phyloP scores from a whole-genome alignment of 2,329 filamentous ascomycete species.

The Curvularia verruculosa region DNA sequence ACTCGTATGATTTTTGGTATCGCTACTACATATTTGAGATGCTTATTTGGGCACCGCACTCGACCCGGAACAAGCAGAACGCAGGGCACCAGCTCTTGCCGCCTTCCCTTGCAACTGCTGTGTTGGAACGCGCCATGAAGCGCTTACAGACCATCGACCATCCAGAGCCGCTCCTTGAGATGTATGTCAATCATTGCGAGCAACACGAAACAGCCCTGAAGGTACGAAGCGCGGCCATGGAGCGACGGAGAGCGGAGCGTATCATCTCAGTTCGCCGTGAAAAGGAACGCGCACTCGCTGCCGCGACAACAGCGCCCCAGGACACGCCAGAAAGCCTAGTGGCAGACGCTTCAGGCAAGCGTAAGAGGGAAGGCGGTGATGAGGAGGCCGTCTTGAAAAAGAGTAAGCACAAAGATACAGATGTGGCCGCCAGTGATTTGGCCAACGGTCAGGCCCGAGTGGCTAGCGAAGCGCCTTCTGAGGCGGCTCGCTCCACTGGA shows the following conservation, averaged over 20 bases:
- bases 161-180: conserved; percentile 76
- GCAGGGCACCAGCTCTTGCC: conserved; percentile 59
- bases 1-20: conserved; percentile 92
- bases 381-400: conserved; percentile 70
- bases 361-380: conserved; percentile 70
- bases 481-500: conserved; percentile 37
- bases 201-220: conserved; percentile 83
- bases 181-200: conserved; percentile 81
- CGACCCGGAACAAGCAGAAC: conserved; percentile 57
- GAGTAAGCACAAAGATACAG: conserved; percentile 56
- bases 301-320: conserved; percentile 54
- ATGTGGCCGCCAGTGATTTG: conserved; percentile 15
- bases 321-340: conserved; percentile 25
- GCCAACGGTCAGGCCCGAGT: conserved; percentile 26
- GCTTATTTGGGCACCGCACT: conserved; percentile 67
- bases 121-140: conserved; percentile 73
- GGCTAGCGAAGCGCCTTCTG: conserved; percentile 46
- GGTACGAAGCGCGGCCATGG: conserved; percentile 74
- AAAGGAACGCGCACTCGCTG: conserved; percentile 63
- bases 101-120: conserved; percentile 74
- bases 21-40: conserved; percentile 94
- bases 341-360: conserved; percentile 65
- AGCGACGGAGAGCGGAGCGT: conserved; percentile 67
- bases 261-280: conserved; percentile 62
- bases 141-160: conserved; percentile 69